These are phyloP conservation scores for Mariannaea sp. DNA, from an alignment of 2,329 filamentous ascomycete species.

Conservation along the genomic window DNA sequence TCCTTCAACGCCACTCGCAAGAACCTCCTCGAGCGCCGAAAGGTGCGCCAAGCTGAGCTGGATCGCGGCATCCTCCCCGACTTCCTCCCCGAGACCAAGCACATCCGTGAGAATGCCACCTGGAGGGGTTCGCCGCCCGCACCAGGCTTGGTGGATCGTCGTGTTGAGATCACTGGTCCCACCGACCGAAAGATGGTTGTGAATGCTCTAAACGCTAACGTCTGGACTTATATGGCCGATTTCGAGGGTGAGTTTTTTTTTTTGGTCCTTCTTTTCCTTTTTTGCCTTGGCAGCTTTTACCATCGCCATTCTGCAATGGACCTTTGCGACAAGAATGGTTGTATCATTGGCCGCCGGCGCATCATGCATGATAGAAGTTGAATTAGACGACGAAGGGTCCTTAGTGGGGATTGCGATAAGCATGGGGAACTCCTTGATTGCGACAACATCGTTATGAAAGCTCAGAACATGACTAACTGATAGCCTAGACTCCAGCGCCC, in stretches of 20 bases:
- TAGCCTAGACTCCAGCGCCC: constrained; percentile 80
- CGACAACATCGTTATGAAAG: not conserved
- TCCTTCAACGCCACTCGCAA: constrained; percentile 92
- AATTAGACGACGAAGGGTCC: not conserved
- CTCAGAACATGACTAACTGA: constrained; percentile 26
- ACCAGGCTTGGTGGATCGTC: constrained; percentile 88
- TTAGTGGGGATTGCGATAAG: constrained; percentile 12
- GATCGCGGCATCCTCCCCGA: constrained; percentile 88
- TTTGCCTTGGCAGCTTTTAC: not conserved
- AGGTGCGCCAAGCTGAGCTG: constrained; percentile 86
- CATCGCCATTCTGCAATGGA: not conserved
- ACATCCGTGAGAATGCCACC: constrained; percentile 90
- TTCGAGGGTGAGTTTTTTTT: constrained; percentile 75
- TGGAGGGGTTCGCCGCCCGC: constrained; percentile 94
- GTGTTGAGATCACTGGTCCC: constrained; percentile 96
- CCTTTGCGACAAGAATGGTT: not conserved
- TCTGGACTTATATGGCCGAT: constrained; percentile 99
- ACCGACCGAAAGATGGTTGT: constrained; percentile 99
- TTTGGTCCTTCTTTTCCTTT: constrained; percentile 1
- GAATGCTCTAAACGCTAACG: constrained; percentile 92
- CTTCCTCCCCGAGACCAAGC: constrained; percentile 93
- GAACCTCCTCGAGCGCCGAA: constrained; percentile 82
- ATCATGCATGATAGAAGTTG: constrained; percentile 1
- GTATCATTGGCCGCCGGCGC: constrained; percentile 12
- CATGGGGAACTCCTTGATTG: not conserved